These are phyloP conservation scores for Cyberlindnera misumaiensis DNA, from an alignment of 805 yeast species.

Conservation along the genomic window DNA sequence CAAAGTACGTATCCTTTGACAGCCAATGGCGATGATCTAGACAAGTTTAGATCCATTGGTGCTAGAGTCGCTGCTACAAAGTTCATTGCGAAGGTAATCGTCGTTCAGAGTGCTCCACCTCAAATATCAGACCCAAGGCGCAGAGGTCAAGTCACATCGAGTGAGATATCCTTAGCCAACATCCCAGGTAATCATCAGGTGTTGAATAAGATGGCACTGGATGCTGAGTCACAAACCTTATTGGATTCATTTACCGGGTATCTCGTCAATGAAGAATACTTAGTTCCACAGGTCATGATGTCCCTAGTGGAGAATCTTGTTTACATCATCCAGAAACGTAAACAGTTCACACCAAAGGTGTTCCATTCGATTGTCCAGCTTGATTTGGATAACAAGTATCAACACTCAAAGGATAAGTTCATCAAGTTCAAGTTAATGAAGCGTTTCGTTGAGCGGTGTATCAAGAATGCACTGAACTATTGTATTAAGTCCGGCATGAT, in stretches of 20 bases:
- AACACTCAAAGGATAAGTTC: constrained; percentile 31
- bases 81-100: constrained; percentile 55
- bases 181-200: constrained; percentile 50
- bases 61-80: constrained; percentile 65
- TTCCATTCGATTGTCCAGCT: constrained; percentile 53
- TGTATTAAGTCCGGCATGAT: constrained; percentile 32
- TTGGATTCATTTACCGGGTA: constrained; percentile 58
- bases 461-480: constrained; percentile 38
- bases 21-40: constrained; percentile 20
- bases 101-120: constrained; percentile 42
- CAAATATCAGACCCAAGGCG: constrained; percentile 21
- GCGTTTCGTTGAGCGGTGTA: constrained; percentile 56
- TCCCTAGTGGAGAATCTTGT: constrained; percentile 63
- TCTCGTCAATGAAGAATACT: constrained; percentile 47
- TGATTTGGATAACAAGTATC: constrained; percentile 52
- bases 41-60: constrained; percentile 43
- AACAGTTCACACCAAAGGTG: constrained; percentile 51
- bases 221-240: constrained; percentile 63
- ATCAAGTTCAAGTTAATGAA: constrained; percentile 44
- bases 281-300: constrained; percentile 52
- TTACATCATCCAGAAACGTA: constrained; percentile 58
- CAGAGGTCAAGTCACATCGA: constrained; percentile 10
- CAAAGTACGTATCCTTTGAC: constrained; percentile 47
- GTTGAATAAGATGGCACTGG: constrained; percentile 46
- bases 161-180: constrained; percentile 19